Base-by-base conservation (phyloP, 2,329 filamentous ascomycete genomes). In the Ploettnerulaceae sp. region DNA sequence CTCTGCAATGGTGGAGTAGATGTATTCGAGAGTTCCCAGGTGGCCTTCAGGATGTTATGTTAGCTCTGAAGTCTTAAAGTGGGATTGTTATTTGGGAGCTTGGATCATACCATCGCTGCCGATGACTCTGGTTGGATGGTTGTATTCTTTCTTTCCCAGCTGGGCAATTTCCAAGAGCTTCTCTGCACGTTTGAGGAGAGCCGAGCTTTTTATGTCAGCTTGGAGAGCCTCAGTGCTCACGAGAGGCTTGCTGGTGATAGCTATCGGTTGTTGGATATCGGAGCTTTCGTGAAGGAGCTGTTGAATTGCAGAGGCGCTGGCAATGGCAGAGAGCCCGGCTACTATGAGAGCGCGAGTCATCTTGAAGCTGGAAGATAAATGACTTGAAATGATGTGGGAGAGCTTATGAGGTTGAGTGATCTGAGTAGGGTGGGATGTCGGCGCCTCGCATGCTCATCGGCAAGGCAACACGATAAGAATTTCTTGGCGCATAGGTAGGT, bases 91-190 rank as follows among this genome's bases (percentile, higher is more conserved):
- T 21, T 14, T 45, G 11, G 20, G 43, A 11, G 22, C 35, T 35
- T 29, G 8, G 25, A 26, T 48, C 55, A 46, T 65, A 81, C 79
- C 80, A 61, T 74, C 60, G 52, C 80, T 84, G 22, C 83, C 82
- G 54, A 87, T 86, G 17, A 86, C 82, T 43, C 83, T 74, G 1
- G 83, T 87, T 1, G 83, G 83, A 57, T 82, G 82, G 51, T 76
- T 76, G 59, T 80, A 84, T 52, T 85, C 79, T 1, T 73, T 68
- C 50, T 75, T 67, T 8, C 74, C 73, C 42, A 73, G 68, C 62
- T 81, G 70, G 0, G 83, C 82, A 45, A 86, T 75, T 41, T 75
- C 67, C 57, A 76, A 86, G 7, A 88, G 73, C 31, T 77, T 64
- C 57, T 81, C 69, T 4, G 83, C 78, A 15, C 81, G 76, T 4